These are phyloP conservation scores for Lizonia empirigonia DNA, from an alignment of 2,329 filamentous ascomycete genomes.

Conservation along the genomic window DNA sequence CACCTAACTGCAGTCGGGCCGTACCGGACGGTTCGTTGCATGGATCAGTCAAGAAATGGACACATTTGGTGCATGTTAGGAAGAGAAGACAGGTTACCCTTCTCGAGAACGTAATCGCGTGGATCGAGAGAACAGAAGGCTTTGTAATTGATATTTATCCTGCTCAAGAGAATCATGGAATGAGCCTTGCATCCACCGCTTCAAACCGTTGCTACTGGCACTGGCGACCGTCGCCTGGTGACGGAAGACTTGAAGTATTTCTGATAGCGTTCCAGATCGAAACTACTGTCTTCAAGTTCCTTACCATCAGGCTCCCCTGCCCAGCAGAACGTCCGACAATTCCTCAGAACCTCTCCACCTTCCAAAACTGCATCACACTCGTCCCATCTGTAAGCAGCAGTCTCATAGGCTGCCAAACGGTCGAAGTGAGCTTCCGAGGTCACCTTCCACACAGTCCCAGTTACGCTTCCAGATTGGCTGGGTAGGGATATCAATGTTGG, in stretches of 20 bases:
- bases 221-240: constrained; percentile 1
- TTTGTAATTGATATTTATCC: too few relatives aligned
- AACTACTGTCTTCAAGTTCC: constrained; percentile 30
- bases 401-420: constrained; percentile 28
- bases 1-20: too few relatives aligned
- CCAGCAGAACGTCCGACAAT: constrained; percentile 30
- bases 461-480: constrained; percentile 10
- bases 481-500: constrained; percentile 32
- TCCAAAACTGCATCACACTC: constrained; percentile 22
- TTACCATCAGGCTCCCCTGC: constrained; percentile 26
- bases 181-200: too few relatives aligned
- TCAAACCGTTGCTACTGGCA: background rate
- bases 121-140: too few relatives aligned
- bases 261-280: constrained; percentile 34
- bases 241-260: constrained; percentile 31
- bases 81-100: too few relatives aligned
- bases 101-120: too few relatives aligned
- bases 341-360: constrained; percentile 10
- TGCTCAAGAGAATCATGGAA: too few relatives aligned
- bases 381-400: constrained; percentile 25
- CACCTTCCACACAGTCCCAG: constrained; percentile 23
- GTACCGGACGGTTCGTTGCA: too few relatives aligned
- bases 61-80: too few relatives aligned
- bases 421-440: constrained; percentile 21
- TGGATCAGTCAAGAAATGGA: too few relatives aligned